Conservation (phyloP, 2,329 filamentous ascomycete genomes). For the Septoria petroselini region DNA sequence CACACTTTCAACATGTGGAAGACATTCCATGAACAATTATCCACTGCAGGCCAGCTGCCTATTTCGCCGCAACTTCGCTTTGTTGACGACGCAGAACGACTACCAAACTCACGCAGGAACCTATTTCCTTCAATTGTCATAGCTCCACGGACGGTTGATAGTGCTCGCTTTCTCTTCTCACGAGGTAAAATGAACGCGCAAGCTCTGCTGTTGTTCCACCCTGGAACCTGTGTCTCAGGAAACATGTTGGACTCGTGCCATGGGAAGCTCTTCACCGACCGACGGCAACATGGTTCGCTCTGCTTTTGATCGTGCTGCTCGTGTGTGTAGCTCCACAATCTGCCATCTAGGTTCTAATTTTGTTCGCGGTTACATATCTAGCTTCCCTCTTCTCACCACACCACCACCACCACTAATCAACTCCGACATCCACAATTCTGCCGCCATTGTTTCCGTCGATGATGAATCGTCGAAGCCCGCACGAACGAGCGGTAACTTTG, state of each 20-base stretch:
- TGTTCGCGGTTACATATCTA: neutral
- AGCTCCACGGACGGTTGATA: constrained; percentile 2
- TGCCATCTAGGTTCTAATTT: neutral
- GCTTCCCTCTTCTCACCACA: too few relatives aligned
- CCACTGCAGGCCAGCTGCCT: too few relatives aligned
- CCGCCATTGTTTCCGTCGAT: neutral
- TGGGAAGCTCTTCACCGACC: neutral
- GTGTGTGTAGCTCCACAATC: neutral
- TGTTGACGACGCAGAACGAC: neutral
- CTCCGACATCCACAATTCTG: constrained; percentile 6
- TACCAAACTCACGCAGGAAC: constrained; percentile 14
- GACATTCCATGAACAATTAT: constrained; percentile 5
- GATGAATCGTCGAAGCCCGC: too few relatives aligned
- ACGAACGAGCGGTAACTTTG: too few relatives aligned
- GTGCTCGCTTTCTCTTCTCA: too few relatives aligned
- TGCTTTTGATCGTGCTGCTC: constrained; percentile 1
- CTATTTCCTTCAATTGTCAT: constrained; percentile 6
- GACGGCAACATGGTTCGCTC: constrained; percentile 1
- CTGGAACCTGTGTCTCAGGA: constrained; percentile 1
- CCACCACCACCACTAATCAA: neutral
- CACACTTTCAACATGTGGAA: constrained; percentile 1
- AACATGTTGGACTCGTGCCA: constrained; percentile 10
- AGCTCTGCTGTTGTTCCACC: constrained; percentile 3
- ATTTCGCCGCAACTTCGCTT: constrained; percentile 14
- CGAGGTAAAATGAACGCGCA: too few relatives aligned